Evolutionary conservation across 176 grass and related monocot genomes (phyloP), one percentile per base, ranked within the genome.

Genomic region (Oryza australiensis): DNA sequence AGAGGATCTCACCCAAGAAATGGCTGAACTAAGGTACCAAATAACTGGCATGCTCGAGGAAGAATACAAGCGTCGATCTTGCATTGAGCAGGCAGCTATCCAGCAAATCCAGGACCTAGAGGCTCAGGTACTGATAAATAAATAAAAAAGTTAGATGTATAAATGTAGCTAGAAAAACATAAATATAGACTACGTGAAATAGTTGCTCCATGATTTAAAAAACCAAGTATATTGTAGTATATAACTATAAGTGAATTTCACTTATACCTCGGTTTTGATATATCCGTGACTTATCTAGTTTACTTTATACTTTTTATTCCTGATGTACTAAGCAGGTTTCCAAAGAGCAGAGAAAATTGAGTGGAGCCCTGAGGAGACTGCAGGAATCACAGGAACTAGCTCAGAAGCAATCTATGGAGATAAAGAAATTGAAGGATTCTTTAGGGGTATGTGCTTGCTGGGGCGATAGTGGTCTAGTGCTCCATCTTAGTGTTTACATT

Each of bases 1-100:
- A 12, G 95, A 98, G 83, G 95, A 98, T 74, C 88, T 98, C 32
- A 98, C 92, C 75, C 95, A 98, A 98, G 92, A 93, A 98, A 98
- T 98, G 95, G 95, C 95, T 68, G 92, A 98, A 93, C 66, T 95
- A 70, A 87, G 95, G 64, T 98, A 98, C 90, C 92, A 95, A 72
- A 91, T 98, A 79, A 98, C 86, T 74, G 82, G 84, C 85, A 98
- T 95, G 95, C 95, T 98, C 73, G 92, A 98, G 68, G 92, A 93
- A 91, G 95, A 98, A 98, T 95, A 86, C 87, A 98, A 90, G 79
- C 92, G 88, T 22, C 88, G 92, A 65, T 94, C 90, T 88, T 89
- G 89, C 84, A 94, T 98, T 91, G 95, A 95, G 84, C 86, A 94
- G 74, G 88, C 95, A 72, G 94, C 95, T 80, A 98, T 98, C 81